Conservation (phyloP, 768 basidiomycete species). For the Rhodosporidiobolus odoratus region DNA sequence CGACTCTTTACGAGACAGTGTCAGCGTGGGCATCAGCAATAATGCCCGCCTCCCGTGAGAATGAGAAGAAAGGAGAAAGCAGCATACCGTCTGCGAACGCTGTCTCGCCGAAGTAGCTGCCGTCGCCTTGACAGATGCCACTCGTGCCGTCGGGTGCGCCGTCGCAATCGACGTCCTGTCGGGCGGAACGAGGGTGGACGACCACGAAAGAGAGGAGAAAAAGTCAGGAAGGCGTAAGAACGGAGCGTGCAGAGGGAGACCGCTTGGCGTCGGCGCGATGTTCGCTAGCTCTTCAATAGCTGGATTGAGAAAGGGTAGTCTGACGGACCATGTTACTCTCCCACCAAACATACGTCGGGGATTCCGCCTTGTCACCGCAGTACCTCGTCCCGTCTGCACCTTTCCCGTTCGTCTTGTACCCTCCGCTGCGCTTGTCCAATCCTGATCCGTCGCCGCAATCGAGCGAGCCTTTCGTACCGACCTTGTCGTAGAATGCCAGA, state of each 20-base stretch:
- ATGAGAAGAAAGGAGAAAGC: background rate
- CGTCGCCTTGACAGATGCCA: background rate
- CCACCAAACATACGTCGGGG: background rate
- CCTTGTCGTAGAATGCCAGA: background rate
- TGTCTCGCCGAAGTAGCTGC: background rate
- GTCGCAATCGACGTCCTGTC: conserved; percentile 16
- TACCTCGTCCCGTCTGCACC: conserved; percentile 11
- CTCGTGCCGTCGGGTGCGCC: background rate
- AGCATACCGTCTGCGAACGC: conserved; percentile 6
- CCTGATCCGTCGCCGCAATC: background rate
- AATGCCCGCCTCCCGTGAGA: background rate
- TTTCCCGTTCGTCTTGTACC: conserved; percentile 1
- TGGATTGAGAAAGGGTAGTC: background rate
- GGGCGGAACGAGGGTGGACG: too few relatives aligned
- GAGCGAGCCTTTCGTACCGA: background rate
- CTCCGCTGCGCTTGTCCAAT: background rate
- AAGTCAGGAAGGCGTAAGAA: too few relatives aligned
- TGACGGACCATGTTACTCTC: conserved; percentile 13
- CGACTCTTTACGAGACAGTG: background rate
- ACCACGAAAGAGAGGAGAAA: too few relatives aligned
- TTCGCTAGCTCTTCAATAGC: too few relatives aligned
- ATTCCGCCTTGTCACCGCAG: background rate
- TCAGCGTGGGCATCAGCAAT: background rate
- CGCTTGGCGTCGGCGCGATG: too few relatives aligned
- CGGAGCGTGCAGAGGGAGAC: too few relatives aligned